phyloP scores from a whole-genome alignment of 345 rosid genomes.

The Geranium brycei region DNA sequence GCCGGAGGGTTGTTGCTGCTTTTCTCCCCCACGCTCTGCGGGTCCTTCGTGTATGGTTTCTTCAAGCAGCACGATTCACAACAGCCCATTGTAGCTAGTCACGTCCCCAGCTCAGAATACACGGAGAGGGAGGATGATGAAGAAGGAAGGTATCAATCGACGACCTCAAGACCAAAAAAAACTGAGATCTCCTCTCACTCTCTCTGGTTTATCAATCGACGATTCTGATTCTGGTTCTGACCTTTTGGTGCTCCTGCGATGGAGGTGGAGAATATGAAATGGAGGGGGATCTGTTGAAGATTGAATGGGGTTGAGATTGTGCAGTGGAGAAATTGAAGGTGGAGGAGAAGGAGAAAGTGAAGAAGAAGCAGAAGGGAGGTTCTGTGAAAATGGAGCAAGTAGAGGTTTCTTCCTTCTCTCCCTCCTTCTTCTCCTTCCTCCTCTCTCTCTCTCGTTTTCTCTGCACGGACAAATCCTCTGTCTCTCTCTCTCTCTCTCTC shows the following conservation, averaged over 20 bases:
- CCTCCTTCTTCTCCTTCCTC: slow-evolving; percentile 11
- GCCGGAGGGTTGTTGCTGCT: slow-evolving; percentile 12
- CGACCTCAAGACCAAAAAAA: neutral
- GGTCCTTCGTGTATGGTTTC: slow-evolving; percentile 15
- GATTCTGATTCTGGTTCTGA: too few species aligned
- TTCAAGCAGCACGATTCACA: slow-evolving; percentile 35
- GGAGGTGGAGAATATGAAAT: too few species aligned
- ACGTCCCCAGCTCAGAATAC: slow-evolving; percentile 18
- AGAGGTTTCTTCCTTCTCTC: slow-evolving; percentile 1
- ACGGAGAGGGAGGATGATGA: too few species aligned
- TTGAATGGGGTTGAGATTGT: too few species aligned
- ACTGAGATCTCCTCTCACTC: neutral
- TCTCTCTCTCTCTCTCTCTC: neutral
- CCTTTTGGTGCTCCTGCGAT: too few species aligned
- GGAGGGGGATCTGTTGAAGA: too few species aligned
- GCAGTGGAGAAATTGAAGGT: too few species aligned
- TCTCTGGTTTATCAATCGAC: too few species aligned
- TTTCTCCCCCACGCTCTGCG: slow-evolving; percentile 8
- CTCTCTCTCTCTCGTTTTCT: slow-evolving; percentile 1
- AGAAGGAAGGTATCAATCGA: too few species aligned
- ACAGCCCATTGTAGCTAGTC: slow-evolving; percentile 41
- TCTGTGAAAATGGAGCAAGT: too few species aligned
- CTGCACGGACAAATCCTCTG: neutral
- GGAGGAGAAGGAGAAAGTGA: neutral
- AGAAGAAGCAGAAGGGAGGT: neutral